phyloP scores from a whole-genome alignment of 306 rosid genomes.

The Lablab purpureus region DNA sequence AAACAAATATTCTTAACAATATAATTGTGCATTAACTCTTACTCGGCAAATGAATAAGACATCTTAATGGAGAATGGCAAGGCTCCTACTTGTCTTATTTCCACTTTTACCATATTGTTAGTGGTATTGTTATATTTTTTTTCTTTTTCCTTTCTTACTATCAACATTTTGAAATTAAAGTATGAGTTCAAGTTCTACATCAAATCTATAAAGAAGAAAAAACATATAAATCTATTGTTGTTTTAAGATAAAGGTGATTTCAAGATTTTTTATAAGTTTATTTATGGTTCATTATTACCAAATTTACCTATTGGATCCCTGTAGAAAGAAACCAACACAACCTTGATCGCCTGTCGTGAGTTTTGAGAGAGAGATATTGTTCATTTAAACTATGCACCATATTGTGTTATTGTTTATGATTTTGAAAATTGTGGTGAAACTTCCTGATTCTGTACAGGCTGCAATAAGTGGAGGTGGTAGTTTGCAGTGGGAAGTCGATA shows the following conservation, averaged over 20 bases:
- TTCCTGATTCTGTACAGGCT: slow-evolving; percentile 70
- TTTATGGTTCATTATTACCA: too few relatives aligned
- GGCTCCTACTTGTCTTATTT: background rate
- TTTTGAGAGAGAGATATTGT: background rate
- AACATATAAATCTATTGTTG: too few relatives aligned
- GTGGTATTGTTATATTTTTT: background rate
- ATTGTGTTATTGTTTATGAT: slow-evolving; percentile 32
- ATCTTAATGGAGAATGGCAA: background rate
- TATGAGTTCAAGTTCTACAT: too few relatives aligned
- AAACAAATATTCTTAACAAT: too few relatives aligned
- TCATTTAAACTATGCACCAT: slow-evolving; percentile 18
- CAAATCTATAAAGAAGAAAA: too few relatives aligned
- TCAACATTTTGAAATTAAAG: too few relatives aligned
- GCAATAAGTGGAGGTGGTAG: slow-evolving; percentile 96
- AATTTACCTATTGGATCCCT: too few relatives aligned
- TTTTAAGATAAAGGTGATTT: too few relatives aligned
- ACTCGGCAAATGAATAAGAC: too few relatives aligned
- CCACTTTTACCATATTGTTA: background rate
- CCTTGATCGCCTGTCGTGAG: background rate
- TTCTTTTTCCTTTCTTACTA: background rate
- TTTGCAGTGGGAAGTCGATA: slow-evolving; percentile 78
- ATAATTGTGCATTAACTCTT: too few relatives aligned
- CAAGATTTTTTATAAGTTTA: too few relatives aligned
- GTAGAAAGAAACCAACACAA: too few relatives aligned
- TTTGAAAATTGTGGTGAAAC: slow-evolving; percentile 41